Base-by-base conservation (phyloP, 768 basidiomycete species). In the Sporobolomyces pararoseus region DNA sequence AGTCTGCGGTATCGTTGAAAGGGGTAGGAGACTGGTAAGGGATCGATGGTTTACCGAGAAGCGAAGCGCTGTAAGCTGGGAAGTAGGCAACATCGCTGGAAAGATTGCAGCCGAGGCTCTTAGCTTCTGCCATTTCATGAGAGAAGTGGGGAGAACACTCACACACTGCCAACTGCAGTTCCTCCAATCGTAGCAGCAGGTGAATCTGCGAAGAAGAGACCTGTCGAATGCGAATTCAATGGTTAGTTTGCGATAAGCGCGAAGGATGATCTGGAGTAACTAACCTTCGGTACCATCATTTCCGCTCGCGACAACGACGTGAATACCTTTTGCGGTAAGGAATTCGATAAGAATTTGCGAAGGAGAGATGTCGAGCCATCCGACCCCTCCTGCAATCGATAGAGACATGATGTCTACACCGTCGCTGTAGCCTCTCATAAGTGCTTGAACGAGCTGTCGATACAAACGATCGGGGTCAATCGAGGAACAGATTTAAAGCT, bases 281-380 rank as follows among this genome's bases (percentile, higher is more conserved):
- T 42, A 42, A 66, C 65, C 65, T n/a, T 81, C 82, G 13, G 81
- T 77, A 19, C 86, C 86, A 51, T 80, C 79, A 70, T 86, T 85
- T 51, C 87, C 87, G 17, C 85, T 86, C 42, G 86, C 84, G 47
- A 87, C 85, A n/a, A 85, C 86, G 42, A 89, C 84, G 54, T 87
- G 82, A 73, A 82, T 85, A 9, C 88, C 88, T 31, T 79, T 79
- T 5, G 78, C 81, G 3, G 85, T 83, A 35, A 89, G 83, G 52
- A 86, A 80, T 71, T 84, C 85, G 0, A 86, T 84, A 5, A 88
- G 81, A 6, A 88, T 44, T 85, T 13, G 84, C 76, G 57, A 81
- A 78, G 12, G 84, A 79, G 27, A 51, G 21, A 82, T 81, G 75
- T 85, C 84, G 1, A 86, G 86, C 88, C 87, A 89, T 2, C 86